Conservation (phyloP, 345 rosid genomes). For the Syzygium oleosum region DNA sequence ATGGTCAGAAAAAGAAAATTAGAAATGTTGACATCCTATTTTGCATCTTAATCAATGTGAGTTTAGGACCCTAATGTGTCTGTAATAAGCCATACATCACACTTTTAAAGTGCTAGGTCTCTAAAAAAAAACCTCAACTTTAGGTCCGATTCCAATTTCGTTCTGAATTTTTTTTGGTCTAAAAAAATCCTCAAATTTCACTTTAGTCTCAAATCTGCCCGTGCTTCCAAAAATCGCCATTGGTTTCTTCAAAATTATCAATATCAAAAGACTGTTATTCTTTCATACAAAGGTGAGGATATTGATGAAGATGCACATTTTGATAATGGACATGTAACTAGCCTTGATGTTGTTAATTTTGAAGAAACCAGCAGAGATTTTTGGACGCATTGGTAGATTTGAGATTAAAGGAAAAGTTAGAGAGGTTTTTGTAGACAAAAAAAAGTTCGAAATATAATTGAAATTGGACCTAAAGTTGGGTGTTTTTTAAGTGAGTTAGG, state of each 20-base stretch:
- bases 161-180: neutral
- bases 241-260: neutral
- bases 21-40: neutral
- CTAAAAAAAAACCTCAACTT: neutral
- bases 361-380: fast-evolving
- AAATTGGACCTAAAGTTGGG: neutral
- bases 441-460: neutral
- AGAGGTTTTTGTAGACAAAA: neutral
- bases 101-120: neutral
- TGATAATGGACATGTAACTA: neutral
- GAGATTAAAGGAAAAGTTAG: neutral
- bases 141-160: neutral
- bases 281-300: too few species aligned
- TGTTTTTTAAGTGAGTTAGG: neutral
- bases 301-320: neutral
- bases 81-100: neutral
- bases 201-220: neutral
- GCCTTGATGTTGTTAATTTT: neutral
- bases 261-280: neutral
- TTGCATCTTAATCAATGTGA: neutral
- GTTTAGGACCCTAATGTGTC: neutral
- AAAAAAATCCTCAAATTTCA: neutral
- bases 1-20: neutral
- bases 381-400: neutral
- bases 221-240: neutral